Conservation (phyloP, 345 rosid species). For the Populus pruinosa region DNA sequence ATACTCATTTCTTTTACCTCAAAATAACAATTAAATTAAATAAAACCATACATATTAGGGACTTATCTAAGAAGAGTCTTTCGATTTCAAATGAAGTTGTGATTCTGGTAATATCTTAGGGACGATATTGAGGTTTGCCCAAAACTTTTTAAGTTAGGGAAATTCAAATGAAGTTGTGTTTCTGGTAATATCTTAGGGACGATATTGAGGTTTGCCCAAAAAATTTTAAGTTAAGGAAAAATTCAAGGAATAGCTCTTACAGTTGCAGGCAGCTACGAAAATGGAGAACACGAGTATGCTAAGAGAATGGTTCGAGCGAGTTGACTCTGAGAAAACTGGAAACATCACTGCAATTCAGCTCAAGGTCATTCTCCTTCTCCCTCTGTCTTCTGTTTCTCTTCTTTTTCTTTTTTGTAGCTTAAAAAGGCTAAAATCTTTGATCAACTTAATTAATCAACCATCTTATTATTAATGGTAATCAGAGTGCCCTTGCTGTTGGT, state of each 20-base stretch:
- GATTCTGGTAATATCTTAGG: not conserved
- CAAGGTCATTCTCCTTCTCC: slow-evolving; percentile 34
- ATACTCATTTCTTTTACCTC: too few species aligned
- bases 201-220: not conserved
- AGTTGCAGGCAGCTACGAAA: not conserved
- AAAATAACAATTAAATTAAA: too few species aligned
- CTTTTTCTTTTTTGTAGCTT: not conserved
- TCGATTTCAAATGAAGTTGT: not conserved
- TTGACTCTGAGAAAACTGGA: slow-evolving; percentile 63
- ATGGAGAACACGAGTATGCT: slow-evolving; percentile 54
- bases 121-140: not conserved
- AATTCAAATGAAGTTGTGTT: not conserved
- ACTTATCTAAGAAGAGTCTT: not conserved
- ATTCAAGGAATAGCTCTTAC: not conserved
- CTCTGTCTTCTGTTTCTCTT: not conserved
- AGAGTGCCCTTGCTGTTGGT: slow-evolving; percentile 57
- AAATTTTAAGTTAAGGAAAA: not conserved
- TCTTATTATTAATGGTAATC: slow-evolving; percentile 11
- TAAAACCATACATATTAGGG: not conserved
- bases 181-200: not conserved
- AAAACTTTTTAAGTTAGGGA: not conserved
- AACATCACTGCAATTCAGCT: slow-evolving; percentile 57
- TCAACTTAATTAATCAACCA: not conserved
- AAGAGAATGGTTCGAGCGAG: slow-evolving; percentile 66
- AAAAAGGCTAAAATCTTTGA: not conserved